These are phyloP conservation scores for Stenogyne calaminthoides DNA, from an alignment of 305 asterid species.

Conservation along the genomic window DNA sequence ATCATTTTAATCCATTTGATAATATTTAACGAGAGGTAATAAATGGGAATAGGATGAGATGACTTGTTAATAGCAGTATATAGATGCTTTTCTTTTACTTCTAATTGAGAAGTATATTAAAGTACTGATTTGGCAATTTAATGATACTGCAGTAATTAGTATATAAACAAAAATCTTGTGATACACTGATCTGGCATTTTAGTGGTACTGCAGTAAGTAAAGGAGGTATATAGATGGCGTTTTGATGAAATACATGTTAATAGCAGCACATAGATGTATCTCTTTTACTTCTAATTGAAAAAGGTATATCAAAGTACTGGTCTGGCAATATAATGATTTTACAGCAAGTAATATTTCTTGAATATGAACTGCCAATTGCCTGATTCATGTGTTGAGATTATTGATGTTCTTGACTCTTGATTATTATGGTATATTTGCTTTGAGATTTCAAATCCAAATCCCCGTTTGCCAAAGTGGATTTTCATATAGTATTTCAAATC, in stretches of 20 bases:
- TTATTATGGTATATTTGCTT: no score
- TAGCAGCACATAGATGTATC: conserved; percentile 2
- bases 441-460: no score
- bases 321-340: conserved; percentile 1
- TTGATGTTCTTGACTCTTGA: background rate
- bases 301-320: conserved; percentile 4
- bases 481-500: no score
- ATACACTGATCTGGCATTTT: background rate
- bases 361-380: background rate
- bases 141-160: background rate
- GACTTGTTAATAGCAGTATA: conserved; percentile 6
- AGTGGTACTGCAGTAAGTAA: background rate
- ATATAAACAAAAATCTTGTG: background rate
- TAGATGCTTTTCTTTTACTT: conserved; percentile 7
- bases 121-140: conserved; percentile 10
- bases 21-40: conserved; percentile 17
- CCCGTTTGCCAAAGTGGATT: no score
- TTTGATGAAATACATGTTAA: conserved; percentile 12
- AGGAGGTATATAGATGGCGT: background rate
- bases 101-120: background rate
- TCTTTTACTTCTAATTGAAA: conserved; percentile 6
- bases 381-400: background rate
- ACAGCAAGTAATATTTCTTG: background rate
- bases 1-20: conserved; percentile 22
- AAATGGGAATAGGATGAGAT: background rate